Evolutionary conservation across 2,329 filamentous ascomycete species (phyloP).

Genomic region (Pezizomycotina sp.): DNA sequence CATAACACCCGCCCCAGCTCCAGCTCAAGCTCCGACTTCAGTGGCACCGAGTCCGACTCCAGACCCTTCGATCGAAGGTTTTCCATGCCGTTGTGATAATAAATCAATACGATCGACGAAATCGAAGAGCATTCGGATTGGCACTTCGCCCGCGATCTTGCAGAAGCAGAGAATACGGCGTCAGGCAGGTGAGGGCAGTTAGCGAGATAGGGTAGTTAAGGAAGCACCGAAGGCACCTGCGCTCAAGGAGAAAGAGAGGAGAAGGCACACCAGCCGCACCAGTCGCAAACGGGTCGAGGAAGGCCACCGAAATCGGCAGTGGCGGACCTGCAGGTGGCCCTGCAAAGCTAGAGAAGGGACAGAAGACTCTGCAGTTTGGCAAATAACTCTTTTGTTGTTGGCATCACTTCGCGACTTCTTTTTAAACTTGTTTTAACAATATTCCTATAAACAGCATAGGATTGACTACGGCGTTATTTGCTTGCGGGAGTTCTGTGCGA

Average conservation of each 20-base stretch:
- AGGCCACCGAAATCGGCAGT: constrained; percentile 20
- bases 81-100: constrained; percentile 26
- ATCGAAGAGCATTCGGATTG: constrained; percentile 72
- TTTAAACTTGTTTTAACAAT: no score
- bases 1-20: no score
- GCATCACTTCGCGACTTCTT: no score
- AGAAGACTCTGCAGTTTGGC: constrained; percentile 46
- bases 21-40: no score
- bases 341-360: constrained; percentile 38
- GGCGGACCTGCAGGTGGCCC: constrained; percentile 9
- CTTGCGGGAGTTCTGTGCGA: no score
- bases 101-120: constrained; percentile 36
- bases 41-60: constrained; percentile 12
- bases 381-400: no score
- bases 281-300: constrained; percentile 22
- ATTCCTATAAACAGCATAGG: no score
- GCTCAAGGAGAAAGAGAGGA: constrained; percentile 27
- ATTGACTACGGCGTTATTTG: no score
- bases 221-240: constrained; percentile 26
- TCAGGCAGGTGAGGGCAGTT: constrained; percentile 28
- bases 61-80: constrained; percentile 19
- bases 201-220: constrained; percentile 25
- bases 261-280: constrained; percentile 23
- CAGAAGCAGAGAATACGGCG: constrained; percentile 42
- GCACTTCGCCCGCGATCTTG: constrained; percentile 81